Conservation (phyloP, 2,329 filamentous ascomycete genomes). For the Colletotrichum paranaense region DNA sequence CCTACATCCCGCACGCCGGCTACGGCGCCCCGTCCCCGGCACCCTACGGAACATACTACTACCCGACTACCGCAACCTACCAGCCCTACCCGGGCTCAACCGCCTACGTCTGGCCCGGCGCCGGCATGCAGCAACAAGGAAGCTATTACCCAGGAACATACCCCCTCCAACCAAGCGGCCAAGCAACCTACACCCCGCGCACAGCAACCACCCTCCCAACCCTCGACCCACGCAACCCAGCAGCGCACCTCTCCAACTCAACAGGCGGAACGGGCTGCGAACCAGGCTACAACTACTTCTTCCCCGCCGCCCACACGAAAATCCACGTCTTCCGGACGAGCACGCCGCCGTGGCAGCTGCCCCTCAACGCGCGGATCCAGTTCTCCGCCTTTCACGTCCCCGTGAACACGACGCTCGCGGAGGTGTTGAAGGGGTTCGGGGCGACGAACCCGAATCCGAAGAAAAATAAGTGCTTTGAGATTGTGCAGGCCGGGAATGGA, state of each 20-base stretch:
- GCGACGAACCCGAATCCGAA: conserved; percentile 60
- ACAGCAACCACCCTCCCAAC: conserved; percentile 54
- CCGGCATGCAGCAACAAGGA: not conserved
- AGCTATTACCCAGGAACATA: not conserved
- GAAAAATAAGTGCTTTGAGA: conserved; percentile 69
- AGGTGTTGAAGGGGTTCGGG: conserved; percentile 70
- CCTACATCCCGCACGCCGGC: conserved; percentile 51
- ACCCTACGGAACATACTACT: conserved; percentile 19
- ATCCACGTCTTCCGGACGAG: conserved; percentile 67
- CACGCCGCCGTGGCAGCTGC: conserved; percentile 65
- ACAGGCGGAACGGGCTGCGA: conserved; percentile 69
- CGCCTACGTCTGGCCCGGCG: conserved; percentile 30
- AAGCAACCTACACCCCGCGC: conserved; percentile 49
- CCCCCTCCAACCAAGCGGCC: conserved; percentile 52
- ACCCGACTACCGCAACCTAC: too few species aligned
- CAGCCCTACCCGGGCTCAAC: conserved; percentile 15
- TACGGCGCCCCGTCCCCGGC: not conserved
- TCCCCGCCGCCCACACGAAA: conserved; percentile 67
- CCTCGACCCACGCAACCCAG: conserved; percentile 59
- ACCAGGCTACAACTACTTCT: conserved; percentile 73
- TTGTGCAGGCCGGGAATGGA: conserved; percentile 65
- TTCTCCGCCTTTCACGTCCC: conserved; percentile 66
- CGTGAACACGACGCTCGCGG: conserved; percentile 61
- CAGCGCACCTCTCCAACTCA: conserved; percentile 66
- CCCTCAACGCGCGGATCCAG: conserved; percentile 51